phyloP scores from a whole-genome alignment of 495 filamentous ascomycete genomes.

The Xylaria intraflava region DNA sequence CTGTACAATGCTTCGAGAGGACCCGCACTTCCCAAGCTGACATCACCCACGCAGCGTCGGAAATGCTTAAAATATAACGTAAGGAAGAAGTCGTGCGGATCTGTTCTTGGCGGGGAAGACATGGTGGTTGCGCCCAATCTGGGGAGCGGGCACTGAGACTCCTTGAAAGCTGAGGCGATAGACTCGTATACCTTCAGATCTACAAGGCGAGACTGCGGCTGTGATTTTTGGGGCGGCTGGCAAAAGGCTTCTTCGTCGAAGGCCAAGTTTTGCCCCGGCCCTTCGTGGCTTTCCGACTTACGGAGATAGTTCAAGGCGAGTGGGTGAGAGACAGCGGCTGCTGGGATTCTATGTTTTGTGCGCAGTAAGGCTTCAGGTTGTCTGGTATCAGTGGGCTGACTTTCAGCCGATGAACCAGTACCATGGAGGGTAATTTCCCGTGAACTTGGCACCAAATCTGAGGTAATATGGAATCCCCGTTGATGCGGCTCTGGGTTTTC shows the following conservation, averaged over 20 bases:
- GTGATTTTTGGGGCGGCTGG: background rate
- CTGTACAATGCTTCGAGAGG: background rate
- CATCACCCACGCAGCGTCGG: background rate
- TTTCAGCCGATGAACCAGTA: background rate
- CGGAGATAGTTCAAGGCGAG: background rate
- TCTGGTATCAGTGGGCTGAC: no score
- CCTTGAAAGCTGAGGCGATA: constrained; percentile 15
- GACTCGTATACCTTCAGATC: constrained; percentile 19
- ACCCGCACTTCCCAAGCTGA: background rate
- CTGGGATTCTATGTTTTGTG: no score
- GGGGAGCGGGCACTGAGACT: background rate
- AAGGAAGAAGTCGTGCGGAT: constrained; percentile 16
- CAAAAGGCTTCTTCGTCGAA: background rate
- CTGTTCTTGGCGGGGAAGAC: constrained; percentile 10
- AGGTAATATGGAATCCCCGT: background rate
- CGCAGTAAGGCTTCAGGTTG: no score
- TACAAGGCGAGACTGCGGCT: background rate
- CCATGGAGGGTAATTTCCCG: background rate
- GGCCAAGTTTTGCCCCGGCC: no score
- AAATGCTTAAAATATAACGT: constrained; percentile 18
- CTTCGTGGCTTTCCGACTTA: background rate
- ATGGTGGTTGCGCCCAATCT: background rate
- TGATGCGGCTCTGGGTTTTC: background rate
- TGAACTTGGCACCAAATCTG: background rate
- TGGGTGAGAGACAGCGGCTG: background rate